These are phyloP conservation scores for Wickerhamiella kurtzmanii DNA, from an alignment of 805 yeast genomes.

Conservation along the genomic window DNA sequence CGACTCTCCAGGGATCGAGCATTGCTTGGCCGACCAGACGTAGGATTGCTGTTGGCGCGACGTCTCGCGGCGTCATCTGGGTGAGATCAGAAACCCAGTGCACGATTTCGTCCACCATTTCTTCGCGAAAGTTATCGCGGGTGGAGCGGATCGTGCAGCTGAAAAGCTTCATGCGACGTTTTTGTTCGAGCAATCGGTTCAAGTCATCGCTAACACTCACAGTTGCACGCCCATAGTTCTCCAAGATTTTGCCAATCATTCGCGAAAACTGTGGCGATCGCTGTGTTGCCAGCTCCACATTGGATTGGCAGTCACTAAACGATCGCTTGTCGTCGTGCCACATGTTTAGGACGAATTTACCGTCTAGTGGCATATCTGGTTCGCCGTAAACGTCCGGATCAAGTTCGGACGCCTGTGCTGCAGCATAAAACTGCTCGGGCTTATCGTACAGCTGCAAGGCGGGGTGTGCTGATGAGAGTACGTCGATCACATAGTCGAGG, in stretches of 20 bases:
- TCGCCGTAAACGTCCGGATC: slow-evolving; percentile 35
- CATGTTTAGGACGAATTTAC: slow-evolving; percentile 40
- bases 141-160: slow-evolving; percentile 46
- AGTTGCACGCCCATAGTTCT: slow-evolving; percentile 52
- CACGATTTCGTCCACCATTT: slow-evolving; percentile 60
- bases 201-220: slow-evolving; percentile 47
- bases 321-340: slow-evolving; percentile 77
- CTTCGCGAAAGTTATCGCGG: slow-evolving; percentile 65
- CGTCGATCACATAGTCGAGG: slow-evolving; percentile 25
- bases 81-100: slow-evolving; percentile 52
- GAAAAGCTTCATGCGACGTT: slow-evolving; percentile 42
- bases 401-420: slow-evolving; percentile 26
- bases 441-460: slow-evolving; percentile 19
- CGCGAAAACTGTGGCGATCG: slow-evolving; percentile 51
- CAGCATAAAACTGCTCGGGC: slow-evolving; percentile 20
- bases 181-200: slow-evolving; percentile 37
- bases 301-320: slow-evolving; percentile 54
- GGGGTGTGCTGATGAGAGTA: slow-evolving; percentile 19
- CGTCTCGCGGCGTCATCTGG: slow-evolving; percentile 30
- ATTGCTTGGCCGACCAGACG: slow-evolving; percentile 45
- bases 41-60: slow-evolving; percentile 35
- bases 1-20: slow-evolving; percentile 48
- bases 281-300: slow-evolving; percentile 50
- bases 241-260: slow-evolving; percentile 56
- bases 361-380: slow-evolving; percentile 29